These are phyloP conservation scores for Protea cynaroides DNA, from an alignment of 164 flowering plant genomes.

Conservation along the genomic window DNA sequence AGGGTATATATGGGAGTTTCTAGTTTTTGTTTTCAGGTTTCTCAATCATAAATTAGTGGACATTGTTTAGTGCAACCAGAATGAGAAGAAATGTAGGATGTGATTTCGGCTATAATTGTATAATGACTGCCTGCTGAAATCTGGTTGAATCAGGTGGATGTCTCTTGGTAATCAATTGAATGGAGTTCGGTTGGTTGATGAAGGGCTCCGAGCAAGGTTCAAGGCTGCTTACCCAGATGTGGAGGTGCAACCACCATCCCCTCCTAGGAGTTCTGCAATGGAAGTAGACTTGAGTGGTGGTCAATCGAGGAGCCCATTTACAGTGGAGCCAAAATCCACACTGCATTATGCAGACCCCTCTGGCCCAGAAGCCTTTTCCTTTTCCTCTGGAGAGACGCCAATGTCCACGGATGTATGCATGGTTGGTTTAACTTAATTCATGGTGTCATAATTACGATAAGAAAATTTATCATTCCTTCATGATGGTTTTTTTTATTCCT, in stretches of 20 bases:
- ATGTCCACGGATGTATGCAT: slow-evolving; percentile 40
- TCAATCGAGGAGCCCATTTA: slow-evolving; percentile 49
- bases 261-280: slow-evolving; percentile 75
- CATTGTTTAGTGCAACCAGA: not conserved
- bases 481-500: too few species aligned
- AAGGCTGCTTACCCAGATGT: slow-evolving; percentile 98
- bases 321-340: slow-evolving; percentile 33
- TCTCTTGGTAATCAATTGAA: slow-evolving; percentile 90
- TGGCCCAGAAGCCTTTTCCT: slow-evolving; percentile 31
- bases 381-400: slow-evolving; percentile 41
- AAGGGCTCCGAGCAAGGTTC: slow-evolving; percentile 88
- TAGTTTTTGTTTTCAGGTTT: not conserved
- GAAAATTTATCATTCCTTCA: not conserved
- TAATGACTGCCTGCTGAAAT: not conserved
- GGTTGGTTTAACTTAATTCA: slow-evolving; percentile 19
- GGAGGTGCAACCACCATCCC: slow-evolving; percentile 87
- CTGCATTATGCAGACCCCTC: slow-evolving; percentile 31
- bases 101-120: not conserved
- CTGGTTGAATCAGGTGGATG: slow-evolving; percentile 60
- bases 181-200: slow-evolving; percentile 84
- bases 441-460: not conserved
- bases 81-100: not conserved
- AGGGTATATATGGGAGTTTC: slow-evolving; percentile 52
- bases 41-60: too few species aligned
- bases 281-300: slow-evolving; percentile 51